Evolutionary conservation across 2,329 filamentous ascomycete genomes (phyloP).

Genomic region (Phyllosticta citriasiana): DNA sequence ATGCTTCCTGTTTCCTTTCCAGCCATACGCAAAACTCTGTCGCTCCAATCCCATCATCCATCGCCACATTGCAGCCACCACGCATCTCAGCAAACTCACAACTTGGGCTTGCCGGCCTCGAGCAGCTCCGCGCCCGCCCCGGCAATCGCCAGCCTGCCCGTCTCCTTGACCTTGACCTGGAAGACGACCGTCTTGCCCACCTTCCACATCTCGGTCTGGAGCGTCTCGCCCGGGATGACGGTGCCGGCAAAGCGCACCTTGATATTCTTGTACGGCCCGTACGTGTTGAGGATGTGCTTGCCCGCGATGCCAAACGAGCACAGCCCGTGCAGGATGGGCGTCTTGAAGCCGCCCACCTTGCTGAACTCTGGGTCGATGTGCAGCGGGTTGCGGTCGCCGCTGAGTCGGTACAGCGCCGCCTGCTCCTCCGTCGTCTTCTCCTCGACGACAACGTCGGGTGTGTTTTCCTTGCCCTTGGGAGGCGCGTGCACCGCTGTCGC

Average conservation of each 20-base stretch:
- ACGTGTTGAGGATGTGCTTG: conserved; percentile 57
- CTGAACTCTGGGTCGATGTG: conserved; percentile 93
- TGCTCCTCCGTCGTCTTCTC: conserved; percentile 82
- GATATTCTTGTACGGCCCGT: conserved; percentile 64
- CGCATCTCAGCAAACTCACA: conserved; percentile 14
- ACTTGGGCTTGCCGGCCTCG: conserved; percentile 26
- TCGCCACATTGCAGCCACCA: too few relatives aligned
- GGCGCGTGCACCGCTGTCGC: conserved; percentile 70
- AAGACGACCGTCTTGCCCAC: conserved; percentile 58
- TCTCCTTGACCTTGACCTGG: conserved; percentile 85
- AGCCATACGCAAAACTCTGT: too few relatives aligned
- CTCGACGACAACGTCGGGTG: conserved; percentile 74
- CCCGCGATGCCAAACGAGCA: conserved; percentile 88
- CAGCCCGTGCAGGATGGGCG: conserved; percentile 90
- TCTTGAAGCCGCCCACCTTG: conserved; percentile 90
- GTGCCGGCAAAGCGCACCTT: conserved; percentile 86
- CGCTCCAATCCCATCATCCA: too few relatives aligned
- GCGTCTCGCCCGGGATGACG: conserved; percentile 76
- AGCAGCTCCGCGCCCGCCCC: conserved; percentile 71
- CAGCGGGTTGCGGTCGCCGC: conserved; percentile 90
- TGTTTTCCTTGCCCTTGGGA: conserved; percentile 48
- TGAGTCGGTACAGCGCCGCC: conserved; percentile 85
- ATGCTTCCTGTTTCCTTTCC: too few relatives aligned
- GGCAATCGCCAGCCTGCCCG: conserved; percentile 77
- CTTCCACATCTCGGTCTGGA: conserved; percentile 83